Evolutionary conservation across 331 rosid species (phyloP), one percentile per base, ranked within the genome.

Genomic region (Phaseolus coccineus): DNA sequence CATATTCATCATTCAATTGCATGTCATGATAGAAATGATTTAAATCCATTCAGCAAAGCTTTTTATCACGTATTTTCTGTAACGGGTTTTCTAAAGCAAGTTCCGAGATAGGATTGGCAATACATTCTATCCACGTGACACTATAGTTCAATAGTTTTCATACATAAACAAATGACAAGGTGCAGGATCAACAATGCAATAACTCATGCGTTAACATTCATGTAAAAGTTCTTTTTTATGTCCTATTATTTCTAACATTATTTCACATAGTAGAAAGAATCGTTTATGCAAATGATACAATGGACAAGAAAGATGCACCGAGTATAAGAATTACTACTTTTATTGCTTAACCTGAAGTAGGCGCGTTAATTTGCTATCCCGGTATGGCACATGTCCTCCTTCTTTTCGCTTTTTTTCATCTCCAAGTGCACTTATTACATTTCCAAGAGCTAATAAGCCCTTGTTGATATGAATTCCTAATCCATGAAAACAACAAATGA

Each of bases 351-450:
- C 98, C 97, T 94, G 97, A 84, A 94, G 78, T 74, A 94, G 88
- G 39, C 97, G 95, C 2, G 98, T 92, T 57, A 92, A 85, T 84
- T 94, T 92, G 95, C 98, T 94, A 80, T 94, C 98, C 67, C 97
- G 95, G 64, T 92, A 94, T 28, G 98, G 98, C 80, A 94, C 95
- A 15, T 91, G 94, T 10, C 97, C 97, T 71, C 98, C 97, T 84
- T 92, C 98, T 88, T 86, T 94, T 77, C 95, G 87, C 85, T 88
- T 94, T 81, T 88, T 94, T 79, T 92, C 98, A 88, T 94, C 98
- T 79, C 98, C 97, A 84, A 94, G 44, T n/a, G 98, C 97, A 81
- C 97, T 94, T 72, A 94, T 94, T 73, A 92, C 97, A 55, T 94
- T 94, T 59, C 97, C 97, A 37, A 94, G 95, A 73, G 97, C 97